Evolutionary conservation across 371 early-diverging fungal species (phyloP), one percentile per base, ranked within the genome.

Genomic region (Rhizopus delemar): DNA sequence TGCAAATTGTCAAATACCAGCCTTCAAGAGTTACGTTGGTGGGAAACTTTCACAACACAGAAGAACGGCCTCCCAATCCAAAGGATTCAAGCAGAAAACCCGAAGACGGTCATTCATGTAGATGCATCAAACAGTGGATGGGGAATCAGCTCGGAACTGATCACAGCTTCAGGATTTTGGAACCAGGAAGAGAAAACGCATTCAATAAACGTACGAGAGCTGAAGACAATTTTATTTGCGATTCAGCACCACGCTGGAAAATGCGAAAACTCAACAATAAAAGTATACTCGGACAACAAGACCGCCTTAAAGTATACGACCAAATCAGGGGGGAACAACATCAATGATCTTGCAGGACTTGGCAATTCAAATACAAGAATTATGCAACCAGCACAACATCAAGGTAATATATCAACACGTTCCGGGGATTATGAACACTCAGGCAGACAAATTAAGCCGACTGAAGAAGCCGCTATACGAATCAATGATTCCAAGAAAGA

Each of bases 271-370:
- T 46, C 28, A 2, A 7, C 31, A 29, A 59, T 51, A 11, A 31
- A 51, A 32, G 53, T 69, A 0, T 56, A 28, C 29, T n/a, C 46
- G 0, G 66, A 70, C 63, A 66, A 56, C 59, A 65, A 31, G 29
- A 70, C 70, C 22, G 66, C 59, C 1, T 29, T 70, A n/a, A 66
- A 66, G 39, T 70, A 70, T 46, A 57, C 38, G 0, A 38, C 38
- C 7, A 63, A 64, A 29, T 34, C 50, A 3, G 70, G 65, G 33
- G 33, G 59, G 64, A 31, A 61, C 60, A 15, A 46, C 57, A 2
- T 66, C 66, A 33, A 6, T 48, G 3, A 0, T 22, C 0, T 46
- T 70, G 28, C 66, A 70, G 50, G 50, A 56, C 0, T 6, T 64
- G 8, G 66, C 62, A 8, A 4, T 65, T 4, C 7, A 65, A 31